Conservation (phyloP, 805 yeast genomes). For the Candida nanaspora region DNA sequence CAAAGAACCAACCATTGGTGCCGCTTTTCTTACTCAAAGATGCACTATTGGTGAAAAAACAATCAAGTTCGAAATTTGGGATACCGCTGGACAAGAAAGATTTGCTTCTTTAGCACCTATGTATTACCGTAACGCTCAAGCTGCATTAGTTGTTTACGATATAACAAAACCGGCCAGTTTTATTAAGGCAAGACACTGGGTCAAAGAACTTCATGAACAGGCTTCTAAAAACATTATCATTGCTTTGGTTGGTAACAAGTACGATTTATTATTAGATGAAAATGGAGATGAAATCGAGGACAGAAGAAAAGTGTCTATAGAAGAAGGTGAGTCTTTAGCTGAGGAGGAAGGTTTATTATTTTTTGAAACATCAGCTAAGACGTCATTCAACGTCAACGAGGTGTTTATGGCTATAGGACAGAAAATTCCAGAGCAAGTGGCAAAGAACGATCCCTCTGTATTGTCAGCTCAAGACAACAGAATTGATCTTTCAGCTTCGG, state of each 20-base stretch:
- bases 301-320: slow-evolving; percentile 70
- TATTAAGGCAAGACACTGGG: slow-evolving; percentile 97
- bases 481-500: slow-evolving; percentile 31
- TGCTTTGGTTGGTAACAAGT: slow-evolving; percentile 91
- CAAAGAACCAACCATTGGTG: slow-evolving; percentile 97
- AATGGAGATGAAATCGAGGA: slow-evolving; percentile 42
- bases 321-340: slow-evolving; percentile 83
- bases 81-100: slow-evolving; percentile 97
- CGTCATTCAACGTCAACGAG: slow-evolving; percentile 82
- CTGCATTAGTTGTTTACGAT: slow-evolving; percentile 93
- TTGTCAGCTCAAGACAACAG: slow-evolving; percentile 13
- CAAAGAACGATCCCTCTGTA: slow-evolving; percentile 13
- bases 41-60: slow-evolving; percentile 81
- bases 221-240: slow-evolving; percentile 88
- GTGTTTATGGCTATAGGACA: slow-evolving; percentile 87
- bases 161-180: slow-evolving; percentile 92
- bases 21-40: slow-evolving; percentile 92
- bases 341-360: slow-evolving; percentile 86
- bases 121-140: slow-evolving; percentile 96
- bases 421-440: slow-evolving; percentile 54
- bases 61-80: slow-evolving; percentile 92
- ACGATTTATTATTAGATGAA: slow-evolving; percentile 60
- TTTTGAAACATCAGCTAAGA: slow-evolving; percentile 92
- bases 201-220: slow-evolving; percentile 89
- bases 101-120: slow-evolving; percentile 95